Conservation (phyloP, 1,284 basidiomycete species). For the Boletellus deceptivus region DNA sequence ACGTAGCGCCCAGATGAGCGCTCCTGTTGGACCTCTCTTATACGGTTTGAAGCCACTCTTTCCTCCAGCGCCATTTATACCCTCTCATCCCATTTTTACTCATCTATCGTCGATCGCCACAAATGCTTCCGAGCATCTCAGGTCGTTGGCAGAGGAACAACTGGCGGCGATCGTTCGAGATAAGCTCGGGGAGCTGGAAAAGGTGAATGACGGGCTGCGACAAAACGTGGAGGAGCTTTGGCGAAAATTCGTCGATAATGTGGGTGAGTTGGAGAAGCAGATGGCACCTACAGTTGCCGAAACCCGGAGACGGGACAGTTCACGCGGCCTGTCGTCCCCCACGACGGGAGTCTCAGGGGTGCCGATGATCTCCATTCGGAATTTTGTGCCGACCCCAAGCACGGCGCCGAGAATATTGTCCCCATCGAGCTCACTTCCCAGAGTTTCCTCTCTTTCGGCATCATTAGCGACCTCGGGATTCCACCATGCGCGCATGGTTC, state of each 20-base stretch:
- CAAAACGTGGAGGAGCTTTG: conserved; percentile 63
- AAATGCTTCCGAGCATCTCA: conserved; percentile 52
- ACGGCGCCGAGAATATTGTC: conserved; percentile 38
- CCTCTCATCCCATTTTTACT: conserved; percentile 67
- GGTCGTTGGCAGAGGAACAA: conserved; percentile 57
- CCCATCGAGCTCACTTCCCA: conserved; percentile 33
- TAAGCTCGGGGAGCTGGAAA: conserved; percentile 58
- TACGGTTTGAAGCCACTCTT: conserved; percentile 56
- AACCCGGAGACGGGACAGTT: conserved; percentile 20
- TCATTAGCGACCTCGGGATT: conserved; percentile 63
- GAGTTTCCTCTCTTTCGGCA: conserved; percentile 63
- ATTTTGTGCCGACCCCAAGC: conserved; percentile 53
- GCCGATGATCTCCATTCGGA: conserved; percentile 38
- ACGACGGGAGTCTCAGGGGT: conserved; percentile 19
- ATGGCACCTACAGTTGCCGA: conserved; percentile 22
- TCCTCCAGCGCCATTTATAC: conserved; percentile 72
- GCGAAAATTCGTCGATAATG: conserved; percentile 53
- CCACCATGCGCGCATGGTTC: conserved; percentile 43
- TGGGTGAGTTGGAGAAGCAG: conserved; percentile 48
- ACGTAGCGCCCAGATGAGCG: conserved; percentile 34
- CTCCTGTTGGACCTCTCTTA: conserved; percentile 40
- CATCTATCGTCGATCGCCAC: conserved; percentile 61
- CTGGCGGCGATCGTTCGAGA: conserved; percentile 53
- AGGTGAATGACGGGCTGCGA: conserved; percentile 53
- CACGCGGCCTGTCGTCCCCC: conserved; percentile 22